Conservation (phyloP, 2,329 filamentous ascomycete species). For the Parasarocladium wereldwijsianum region DNA sequence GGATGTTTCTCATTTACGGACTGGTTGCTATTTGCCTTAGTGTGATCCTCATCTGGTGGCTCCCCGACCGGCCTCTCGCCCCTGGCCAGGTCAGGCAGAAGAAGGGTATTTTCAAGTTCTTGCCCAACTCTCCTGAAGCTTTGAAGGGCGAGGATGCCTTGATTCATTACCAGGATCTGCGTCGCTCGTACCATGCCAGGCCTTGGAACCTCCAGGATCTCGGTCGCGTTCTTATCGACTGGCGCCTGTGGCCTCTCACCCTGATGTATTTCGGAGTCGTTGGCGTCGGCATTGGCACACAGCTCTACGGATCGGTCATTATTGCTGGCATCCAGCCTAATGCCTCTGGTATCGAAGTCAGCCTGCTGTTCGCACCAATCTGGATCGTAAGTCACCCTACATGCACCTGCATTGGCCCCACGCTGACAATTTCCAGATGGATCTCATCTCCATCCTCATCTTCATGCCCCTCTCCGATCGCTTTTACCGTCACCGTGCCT, state of each 20-base stretch:
- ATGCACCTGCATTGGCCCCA: background rate
- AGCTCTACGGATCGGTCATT: constrained; percentile 78
- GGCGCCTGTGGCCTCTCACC: constrained; percentile 74
- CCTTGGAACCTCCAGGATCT: constrained; percentile 64
- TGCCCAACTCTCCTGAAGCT: constrained; percentile 56
- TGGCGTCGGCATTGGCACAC: constrained; percentile 79
- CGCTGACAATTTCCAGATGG: constrained; percentile 42
- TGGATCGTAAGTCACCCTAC: constrained; percentile 55
- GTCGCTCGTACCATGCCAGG: constrained; percentile 61
- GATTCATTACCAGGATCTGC: constrained; percentile 73
- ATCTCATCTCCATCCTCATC: constrained; percentile 73
- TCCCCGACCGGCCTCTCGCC: constrained; percentile 66
- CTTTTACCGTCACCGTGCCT: constrained; percentile 63
- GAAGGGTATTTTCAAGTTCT: constrained; percentile 42
- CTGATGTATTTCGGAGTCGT: constrained; percentile 95
- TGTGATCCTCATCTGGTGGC: constrained; percentile 70
- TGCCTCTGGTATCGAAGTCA: constrained; percentile 61
- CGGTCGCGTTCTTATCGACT: constrained; percentile 58
- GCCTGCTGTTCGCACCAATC: constrained; percentile 76
- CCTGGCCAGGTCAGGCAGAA: constrained; percentile 47
- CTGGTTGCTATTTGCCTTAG: constrained; percentile 60
- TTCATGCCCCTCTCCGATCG: constrained; percentile 77
- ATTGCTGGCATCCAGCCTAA: constrained; percentile 63
- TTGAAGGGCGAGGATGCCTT: constrained; percentile 63
- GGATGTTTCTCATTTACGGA: constrained; percentile 88